Percentiles rank a stretch among this genome's conserved stretches.
These are phyloP conservation scores for Curvularia spicifera DNA, from an alignment of 2,329 filamentous ascomycete species.

Conservation along the genomic window DNA sequence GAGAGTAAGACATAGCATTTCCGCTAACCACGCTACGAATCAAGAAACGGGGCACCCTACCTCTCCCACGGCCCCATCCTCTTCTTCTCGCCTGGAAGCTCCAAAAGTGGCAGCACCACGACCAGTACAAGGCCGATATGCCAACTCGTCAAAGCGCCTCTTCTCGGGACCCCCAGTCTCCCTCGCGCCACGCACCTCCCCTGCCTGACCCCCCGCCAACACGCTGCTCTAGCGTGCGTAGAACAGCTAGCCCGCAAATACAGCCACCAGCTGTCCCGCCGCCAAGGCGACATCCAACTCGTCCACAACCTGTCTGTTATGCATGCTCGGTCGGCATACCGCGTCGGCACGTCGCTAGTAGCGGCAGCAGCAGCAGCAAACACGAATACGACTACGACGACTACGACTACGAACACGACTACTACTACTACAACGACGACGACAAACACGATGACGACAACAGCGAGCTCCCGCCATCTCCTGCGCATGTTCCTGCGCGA, in stretches of 20 bases:
- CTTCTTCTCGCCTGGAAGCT: constrained; percentile 44
- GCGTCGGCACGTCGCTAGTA: constrained; percentile 12
- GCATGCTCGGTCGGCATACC: constrained; percentile 47
- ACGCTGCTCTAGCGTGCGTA: constrained; percentile 39
- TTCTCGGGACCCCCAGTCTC: constrained; percentile 44
- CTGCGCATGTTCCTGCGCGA: constrained; percentile 50
- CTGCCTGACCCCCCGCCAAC: constrained; percentile 35
- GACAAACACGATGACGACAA: not conserved
- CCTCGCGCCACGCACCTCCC: constrained; percentile 42
- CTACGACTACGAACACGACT: too few relatives aligned
- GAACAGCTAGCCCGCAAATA: constrained; percentile 40
- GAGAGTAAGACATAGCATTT: not conserved
- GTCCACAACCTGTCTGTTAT: constrained; percentile 48
- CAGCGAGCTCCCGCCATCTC: constrained; percentile 42
- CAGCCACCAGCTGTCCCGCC: constrained; percentile 41
- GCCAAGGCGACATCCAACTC: constrained; percentile 47
- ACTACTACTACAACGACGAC: too few relatives aligned
- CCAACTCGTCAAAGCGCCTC: constrained; percentile 48
- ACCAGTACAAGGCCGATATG: constrained; percentile 32
- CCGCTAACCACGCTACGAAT: constrained; percentile 3
- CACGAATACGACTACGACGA: too few relatives aligned
- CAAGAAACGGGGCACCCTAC: constrained; percentile 37
- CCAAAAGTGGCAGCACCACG: too few relatives aligned
- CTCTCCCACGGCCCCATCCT: constrained; percentile 45
- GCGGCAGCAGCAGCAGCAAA: too few relatives aligned